phyloP scores from a whole-genome alignment of 805 yeast genomes.

The Barnettozyma sucrosica region DNA sequence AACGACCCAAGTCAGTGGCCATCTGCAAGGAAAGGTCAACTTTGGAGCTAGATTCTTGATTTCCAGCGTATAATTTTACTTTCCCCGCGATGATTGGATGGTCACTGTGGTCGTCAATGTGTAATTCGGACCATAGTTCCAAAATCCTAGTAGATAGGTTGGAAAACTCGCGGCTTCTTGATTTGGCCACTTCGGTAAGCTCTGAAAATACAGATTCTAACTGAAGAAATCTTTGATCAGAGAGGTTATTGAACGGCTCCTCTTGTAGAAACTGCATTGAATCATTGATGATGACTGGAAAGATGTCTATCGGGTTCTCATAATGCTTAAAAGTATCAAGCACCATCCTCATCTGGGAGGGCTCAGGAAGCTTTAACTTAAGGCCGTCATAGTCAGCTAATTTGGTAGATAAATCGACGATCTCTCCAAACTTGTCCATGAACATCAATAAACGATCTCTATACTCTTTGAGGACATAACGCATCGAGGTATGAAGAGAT shows the following conservation, averaged over 20 bases:
- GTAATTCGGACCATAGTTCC: constrained; percentile 20
- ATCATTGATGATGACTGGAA: constrained; percentile 16
- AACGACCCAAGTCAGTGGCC: constrained; percentile 10
- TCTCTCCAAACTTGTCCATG: constrained; percentile 9
- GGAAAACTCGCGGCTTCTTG: constrained; percentile 12
- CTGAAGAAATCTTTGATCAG: constrained; percentile 11
- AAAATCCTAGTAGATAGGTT: constrained; percentile 14
- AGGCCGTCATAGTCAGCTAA: constrained; percentile 10
- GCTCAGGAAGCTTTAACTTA: constrained; percentile 16
- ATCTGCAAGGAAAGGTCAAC: not conserved
- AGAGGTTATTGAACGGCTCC: constrained; percentile 20
- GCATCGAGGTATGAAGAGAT: constrained; percentile 27
- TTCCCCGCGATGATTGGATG: constrained; percentile 18
- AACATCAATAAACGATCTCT: constrained; percentile 25
- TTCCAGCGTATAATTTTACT: constrained; percentile 8
- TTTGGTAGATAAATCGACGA: constrained; percentile 6
- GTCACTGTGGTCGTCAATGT: constrained; percentile 17
- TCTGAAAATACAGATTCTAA: constrained; percentile 7
- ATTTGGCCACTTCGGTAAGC: constrained; percentile 17
- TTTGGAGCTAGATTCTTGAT: not conserved
- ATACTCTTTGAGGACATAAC: constrained; percentile 28
- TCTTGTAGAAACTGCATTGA: constrained; percentile 19
- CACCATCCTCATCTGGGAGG: constrained; percentile 7
- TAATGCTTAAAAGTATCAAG: constrained; percentile 6
- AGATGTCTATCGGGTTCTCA: constrained; percentile 15